Evolutionary conservation across 805 yeast genomes (phyloP).

Genomic region (Crinitomyces ghanaensis): DNA sequence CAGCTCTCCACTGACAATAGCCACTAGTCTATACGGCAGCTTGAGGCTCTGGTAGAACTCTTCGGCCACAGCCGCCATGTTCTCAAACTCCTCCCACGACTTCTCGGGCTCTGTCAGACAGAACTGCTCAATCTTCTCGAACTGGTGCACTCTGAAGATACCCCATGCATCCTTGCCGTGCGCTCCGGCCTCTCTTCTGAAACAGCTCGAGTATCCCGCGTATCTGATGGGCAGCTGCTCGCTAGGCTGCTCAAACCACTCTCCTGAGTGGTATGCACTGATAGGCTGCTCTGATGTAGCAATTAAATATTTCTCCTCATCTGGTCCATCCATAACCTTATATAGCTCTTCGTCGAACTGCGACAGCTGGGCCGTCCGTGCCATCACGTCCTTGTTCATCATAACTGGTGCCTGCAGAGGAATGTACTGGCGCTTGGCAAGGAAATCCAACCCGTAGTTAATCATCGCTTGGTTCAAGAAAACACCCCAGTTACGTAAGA

Average conservation of each 20-base stretch:
- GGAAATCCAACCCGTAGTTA: constrained; percentile 84
- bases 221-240: constrained; percentile 95
- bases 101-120: constrained; percentile 93
- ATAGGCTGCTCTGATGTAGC: constrained; percentile 99
- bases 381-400: constrained; percentile 99
- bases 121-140: constrained; percentile 97
- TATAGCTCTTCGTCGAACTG: constrained; percentile 97
- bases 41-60: constrained; percentile 87
- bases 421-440: constrained; percentile 64
- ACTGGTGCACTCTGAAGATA: constrained; percentile 96
- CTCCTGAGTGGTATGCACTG: constrained; percentile 92
- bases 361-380: constrained; percentile 96
- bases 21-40: constrained; percentile 93
- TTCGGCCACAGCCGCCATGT: constrained; percentile 86
- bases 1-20: constrained; percentile 96
- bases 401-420: constrained; percentile 98
- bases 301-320: constrained; percentile 94
- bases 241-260: constrained; percentile 96
- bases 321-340: constrained; percentile 94
- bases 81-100: constrained; percentile 95
- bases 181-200: constrained; percentile 98
- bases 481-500: constrained; percentile 89
- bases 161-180: constrained; percentile 99
- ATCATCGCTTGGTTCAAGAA: constrained; percentile 96
- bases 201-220: constrained; percentile 97